Conservation (phyloP, 2,329 filamentous ascomycete genomes). For the Cladosporium sphaerospermum region DNA sequence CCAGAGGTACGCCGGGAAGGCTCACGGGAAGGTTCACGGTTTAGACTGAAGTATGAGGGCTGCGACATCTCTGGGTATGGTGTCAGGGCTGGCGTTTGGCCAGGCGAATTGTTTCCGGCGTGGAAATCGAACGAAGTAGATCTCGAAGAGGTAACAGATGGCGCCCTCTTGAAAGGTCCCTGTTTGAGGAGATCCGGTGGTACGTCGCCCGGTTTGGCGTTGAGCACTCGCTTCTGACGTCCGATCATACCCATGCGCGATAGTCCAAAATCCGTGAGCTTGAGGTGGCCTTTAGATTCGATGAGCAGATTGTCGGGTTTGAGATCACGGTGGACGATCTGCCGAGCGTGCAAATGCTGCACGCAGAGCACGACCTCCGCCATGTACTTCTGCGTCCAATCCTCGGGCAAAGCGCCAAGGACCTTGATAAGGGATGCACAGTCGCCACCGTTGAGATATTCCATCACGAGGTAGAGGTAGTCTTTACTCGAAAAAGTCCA, state of each 20-base stretch:
- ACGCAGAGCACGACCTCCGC: constrained; percentile 96
- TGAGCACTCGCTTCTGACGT: constrained; percentile 88
- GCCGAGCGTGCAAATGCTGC: constrained; percentile 86
- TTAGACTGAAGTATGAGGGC: constrained; percentile 88
- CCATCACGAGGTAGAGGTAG: constrained; percentile 97
- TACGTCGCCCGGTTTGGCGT: constrained; percentile 68
- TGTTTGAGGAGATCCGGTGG: constrained; percentile 88
- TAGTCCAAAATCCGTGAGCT: constrained; percentile 93
- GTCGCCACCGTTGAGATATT: constrained; percentile 95
- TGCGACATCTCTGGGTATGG: constrained; percentile 67
- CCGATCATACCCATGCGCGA: constrained; percentile 96
- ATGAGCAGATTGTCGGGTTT: constrained; percentile 98
- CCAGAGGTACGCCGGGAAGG: constrained; percentile 48
- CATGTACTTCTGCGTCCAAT: constrained; percentile 97
- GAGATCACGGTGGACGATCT: constrained; percentile 92
- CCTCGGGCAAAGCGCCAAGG: constrained; percentile 82
- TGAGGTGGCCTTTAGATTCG: constrained; percentile 92
- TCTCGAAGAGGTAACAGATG: constrained; percentile 81
- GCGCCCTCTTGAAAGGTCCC: constrained; percentile 79
- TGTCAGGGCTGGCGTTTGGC: constrained; percentile 78
- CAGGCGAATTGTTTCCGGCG: constrained; percentile 65
- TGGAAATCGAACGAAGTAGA: constrained; percentile 92
- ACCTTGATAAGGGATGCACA: constrained; percentile 96
- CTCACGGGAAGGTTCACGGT: constrained; percentile 40
- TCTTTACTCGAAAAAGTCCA: constrained; percentile 99